Base-by-base conservation (phyloP, 2,329 filamentous ascomycete species). In the Sporothrix globosa region DNA sequence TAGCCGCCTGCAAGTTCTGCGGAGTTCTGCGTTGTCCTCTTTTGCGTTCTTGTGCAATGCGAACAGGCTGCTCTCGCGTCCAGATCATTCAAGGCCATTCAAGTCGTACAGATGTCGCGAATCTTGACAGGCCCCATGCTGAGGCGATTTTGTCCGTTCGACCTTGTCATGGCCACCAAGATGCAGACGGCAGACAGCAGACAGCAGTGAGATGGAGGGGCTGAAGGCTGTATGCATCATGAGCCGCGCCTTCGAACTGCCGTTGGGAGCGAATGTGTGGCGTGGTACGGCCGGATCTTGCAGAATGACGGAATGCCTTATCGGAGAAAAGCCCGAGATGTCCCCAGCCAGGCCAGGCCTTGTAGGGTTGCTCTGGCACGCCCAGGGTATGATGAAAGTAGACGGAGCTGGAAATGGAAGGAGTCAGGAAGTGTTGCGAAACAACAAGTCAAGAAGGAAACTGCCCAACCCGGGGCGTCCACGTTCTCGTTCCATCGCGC, bases 401-500 rank as follows among this genome's bases (percentile, higher is more conserved):
- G 34, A 14, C 21, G 21, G 39, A 39, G 58, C 21, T 63, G 2
- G 58, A 63, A 63, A 27, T 3, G 58, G 58, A 61, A 44, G 46
- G 39, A 46, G 58, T 61, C n/a, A 61, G 58, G 39, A 39, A 21
- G 4, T 9, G 19, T 2, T 30, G 21, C 39, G n/a, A 44, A 27
- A 10, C 14, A 48, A 30, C 7, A 10, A 1, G 21, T 24, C 1
- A 48, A 65, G 17, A 13, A 65, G 41, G 17, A 24, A 34, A 53
- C n/a, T 44, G 21, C 34, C 68, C 68, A 69, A 65, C 58, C 58
- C 68, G 24, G 30, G 58, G 58, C 58, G 68, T 69, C 56, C 68
- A 69, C 68, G 68, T 65, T 69, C 24, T 27, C 67, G 53, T 50
- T 76, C 77, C 80, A 81, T 78, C 24, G 52, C 61, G 63, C 58